Conservation (phyloP, 306 rosid species). For the Parietaria judaica region DNA sequence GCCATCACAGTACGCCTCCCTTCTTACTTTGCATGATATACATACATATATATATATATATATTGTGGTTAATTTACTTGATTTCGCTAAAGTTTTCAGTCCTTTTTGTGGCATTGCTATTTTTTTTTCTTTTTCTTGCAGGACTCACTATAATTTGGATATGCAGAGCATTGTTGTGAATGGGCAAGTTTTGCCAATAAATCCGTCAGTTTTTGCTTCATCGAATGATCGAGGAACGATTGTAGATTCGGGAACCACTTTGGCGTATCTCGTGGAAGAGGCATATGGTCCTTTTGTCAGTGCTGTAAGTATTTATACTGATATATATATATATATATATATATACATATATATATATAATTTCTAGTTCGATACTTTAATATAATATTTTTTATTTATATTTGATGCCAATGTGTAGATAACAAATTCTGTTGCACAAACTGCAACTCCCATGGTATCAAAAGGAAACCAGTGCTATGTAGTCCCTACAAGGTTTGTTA, state of each 20-base stretch:
- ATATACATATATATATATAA: too few relatives aligned
- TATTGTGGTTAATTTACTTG: background rate
- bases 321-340: background rate
- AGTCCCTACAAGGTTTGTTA: slow-evolving; percentile 58
- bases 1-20: slow-evolving; percentile 81
- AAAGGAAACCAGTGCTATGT: slow-evolving; percentile 84
- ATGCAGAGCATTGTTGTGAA: slow-evolving; percentile 76
- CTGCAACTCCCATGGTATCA: slow-evolving; percentile 41
- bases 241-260: slow-evolving; percentile 84
- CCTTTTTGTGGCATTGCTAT: slow-evolving; percentile 6
- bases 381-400: too few relatives aligned
- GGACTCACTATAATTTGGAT: slow-evolving; percentile 91
- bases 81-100: slow-evolving; percentile 10
- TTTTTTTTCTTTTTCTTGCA: slow-evolving; percentile 7
- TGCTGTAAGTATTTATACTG: slow-evolving; percentile 47
- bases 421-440: slow-evolving; percentile 60
- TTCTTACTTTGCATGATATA: slow-evolving; percentile 12
- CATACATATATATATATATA: too few relatives aligned
- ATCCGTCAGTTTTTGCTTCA: slow-evolving; percentile 62
- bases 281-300: slow-evolving; percentile 75
- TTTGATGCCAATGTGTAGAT: slow-evolving; percentile 40
- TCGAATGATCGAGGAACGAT: slow-evolving; percentile 71
- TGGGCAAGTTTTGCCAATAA: slow-evolving; percentile 66
- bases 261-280: slow-evolving; percentile 80
- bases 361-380: background rate